A percentile compares a stretch with the other conserved stretches of the same genome.
Evolutionary conservation across 768 basidiomycete genomes (phyloP).

Genomic region (Goffeauzyma gilvescens): DNA sequence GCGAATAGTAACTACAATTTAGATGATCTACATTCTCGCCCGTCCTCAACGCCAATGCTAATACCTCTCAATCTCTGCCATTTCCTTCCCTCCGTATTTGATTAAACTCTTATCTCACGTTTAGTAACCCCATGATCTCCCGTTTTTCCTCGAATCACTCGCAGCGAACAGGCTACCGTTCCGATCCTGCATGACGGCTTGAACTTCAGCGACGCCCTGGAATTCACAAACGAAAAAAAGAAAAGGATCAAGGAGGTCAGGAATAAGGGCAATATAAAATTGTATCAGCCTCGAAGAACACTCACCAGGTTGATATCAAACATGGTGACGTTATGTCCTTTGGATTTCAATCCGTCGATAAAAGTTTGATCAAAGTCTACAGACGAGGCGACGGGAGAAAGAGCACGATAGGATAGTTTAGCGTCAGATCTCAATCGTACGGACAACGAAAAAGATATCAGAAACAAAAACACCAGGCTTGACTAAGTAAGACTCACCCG

Average conservation of each 20-base stretch:
- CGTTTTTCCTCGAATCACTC: conserved; percentile 80
- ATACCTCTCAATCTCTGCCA: too few species aligned
- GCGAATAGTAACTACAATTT: too few species aligned
- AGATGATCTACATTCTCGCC: too few species aligned
- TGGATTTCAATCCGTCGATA: conserved; percentile 40
- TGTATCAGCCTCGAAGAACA: too few species aligned
- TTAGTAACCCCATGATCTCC: conserved; percentile 71
- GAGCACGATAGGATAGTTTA: not conserved
- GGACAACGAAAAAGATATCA: conserved; percentile 31
- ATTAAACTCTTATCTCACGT: too few species aligned
- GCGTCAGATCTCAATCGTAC: conserved; percentile 18
- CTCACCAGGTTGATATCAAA: conserved; percentile 44
- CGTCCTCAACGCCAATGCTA: too few species aligned
- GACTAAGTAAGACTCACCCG: conserved; percentile 10
- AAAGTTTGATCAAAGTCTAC: conserved; percentile 41
- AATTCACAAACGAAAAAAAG: not conserved
- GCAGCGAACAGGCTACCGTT: conserved; percentile 52
- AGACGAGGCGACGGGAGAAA: not conserved
- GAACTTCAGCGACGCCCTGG: conserved; percentile 36
- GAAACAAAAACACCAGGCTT: not conserved
- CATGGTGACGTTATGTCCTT: conserved; percentile 58
- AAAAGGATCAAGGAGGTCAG: not conserved
- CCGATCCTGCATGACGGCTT: conserved; percentile 41
- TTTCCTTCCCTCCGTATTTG: too few species aligned
- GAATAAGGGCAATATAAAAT: too few species aligned